Percentiles rank a stretch among this genome's conserved stretches.
Evolutionary conservation across 1,139 yeast genomes (phyloP).

Genomic region (Torulaspora pretoriensis): DNA sequence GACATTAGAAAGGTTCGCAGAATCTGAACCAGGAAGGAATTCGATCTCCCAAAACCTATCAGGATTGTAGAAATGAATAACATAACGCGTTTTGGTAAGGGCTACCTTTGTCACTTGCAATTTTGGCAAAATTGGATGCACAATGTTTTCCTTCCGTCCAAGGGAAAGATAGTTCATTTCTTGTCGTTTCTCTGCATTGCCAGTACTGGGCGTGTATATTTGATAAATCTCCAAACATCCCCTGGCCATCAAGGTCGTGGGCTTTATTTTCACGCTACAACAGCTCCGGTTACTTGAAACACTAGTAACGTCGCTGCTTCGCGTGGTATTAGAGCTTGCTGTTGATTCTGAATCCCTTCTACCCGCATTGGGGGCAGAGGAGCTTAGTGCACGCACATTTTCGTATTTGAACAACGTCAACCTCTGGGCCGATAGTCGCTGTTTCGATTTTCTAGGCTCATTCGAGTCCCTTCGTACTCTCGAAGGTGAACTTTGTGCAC

Average conservation of each 20-base stretch:
- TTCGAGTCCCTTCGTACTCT: conserved; percentile 10
- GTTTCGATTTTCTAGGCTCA: conserved; percentile 11
- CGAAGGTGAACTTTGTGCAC: background rate
- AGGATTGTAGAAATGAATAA: conserved; percentile 31
- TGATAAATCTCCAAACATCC: conserved; percentile 34
- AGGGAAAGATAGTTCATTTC: conserved; percentile 33
- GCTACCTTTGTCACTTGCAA: conserved; percentile 24
- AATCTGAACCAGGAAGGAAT: conserved; percentile 19
- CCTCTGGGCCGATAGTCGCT: conserved; percentile 33
- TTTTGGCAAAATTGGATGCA: conserved; percentile 36
- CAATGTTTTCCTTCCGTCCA: conserved; percentile 32
- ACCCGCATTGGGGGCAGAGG: conserved; percentile 4
- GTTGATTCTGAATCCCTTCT: conserved; percentile 18
- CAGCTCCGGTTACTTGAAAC: conserved; percentile 9
- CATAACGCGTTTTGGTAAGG: conserved; percentile 11
- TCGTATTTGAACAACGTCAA: conserved; percentile 30
- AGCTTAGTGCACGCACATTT: conserved; percentile 28
- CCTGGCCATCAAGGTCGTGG: conserved; percentile 23
- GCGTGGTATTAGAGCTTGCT: conserved; percentile 8
- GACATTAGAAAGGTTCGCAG: conserved; percentile 3
- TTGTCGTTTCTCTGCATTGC: conserved; percentile 19
- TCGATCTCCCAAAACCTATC: conserved; percentile 34
- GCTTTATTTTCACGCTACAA: conserved; percentile 15
- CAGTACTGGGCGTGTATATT: conserved; percentile 20
- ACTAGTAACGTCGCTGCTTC: conserved; percentile 11